These are phyloP conservation scores for Chamaecyparis obtusa DNA, from an alignment of 75 land plant genomes.

Conservation along the genomic window DNA sequence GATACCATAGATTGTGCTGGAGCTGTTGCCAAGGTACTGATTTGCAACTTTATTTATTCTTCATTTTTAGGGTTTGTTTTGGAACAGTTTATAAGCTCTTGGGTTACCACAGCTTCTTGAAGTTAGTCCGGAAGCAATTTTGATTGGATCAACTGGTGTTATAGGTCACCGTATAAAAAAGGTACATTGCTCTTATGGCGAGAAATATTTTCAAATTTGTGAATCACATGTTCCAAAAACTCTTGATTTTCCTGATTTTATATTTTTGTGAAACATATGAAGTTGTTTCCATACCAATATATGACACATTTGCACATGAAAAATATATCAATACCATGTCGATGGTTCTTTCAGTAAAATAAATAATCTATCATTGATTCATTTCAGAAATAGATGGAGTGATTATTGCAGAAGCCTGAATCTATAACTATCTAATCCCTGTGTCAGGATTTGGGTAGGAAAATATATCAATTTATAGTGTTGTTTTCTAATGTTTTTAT, in stretches of 20 bases:
- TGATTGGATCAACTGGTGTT: slow-evolving; percentile 95
- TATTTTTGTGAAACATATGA: neutral
- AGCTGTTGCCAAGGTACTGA: slow-evolving; percentile 70
- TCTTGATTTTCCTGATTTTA: neutral
- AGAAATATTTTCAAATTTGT: neutral
- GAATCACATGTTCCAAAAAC: neutral
- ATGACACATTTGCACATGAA: slow-evolving; percentile 1
- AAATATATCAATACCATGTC: neutral
- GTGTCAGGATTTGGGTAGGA: neutral
- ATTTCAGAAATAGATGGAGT: neutral
- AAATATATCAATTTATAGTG: neutral
- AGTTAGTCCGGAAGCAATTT: slow-evolving; percentile 48
- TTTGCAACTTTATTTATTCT: neutral
- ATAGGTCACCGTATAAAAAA: slow-evolving; percentile 97
- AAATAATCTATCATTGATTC: neutral
- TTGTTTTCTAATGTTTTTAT: neutral
- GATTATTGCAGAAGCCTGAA: neutral
- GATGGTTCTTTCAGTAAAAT: neutral
- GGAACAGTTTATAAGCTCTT: neutral
- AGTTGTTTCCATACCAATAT: neutral
- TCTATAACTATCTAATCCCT: neutral
- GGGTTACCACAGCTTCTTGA: slow-evolving; percentile 52
- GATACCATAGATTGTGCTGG: slow-evolving; percentile 82
- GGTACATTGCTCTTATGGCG: slow-evolving; percentile 38
- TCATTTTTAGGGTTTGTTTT: neutral